Conservation (phyloP, 108 stramenopile genomes). For the Cyclotella atomus region DNA sequence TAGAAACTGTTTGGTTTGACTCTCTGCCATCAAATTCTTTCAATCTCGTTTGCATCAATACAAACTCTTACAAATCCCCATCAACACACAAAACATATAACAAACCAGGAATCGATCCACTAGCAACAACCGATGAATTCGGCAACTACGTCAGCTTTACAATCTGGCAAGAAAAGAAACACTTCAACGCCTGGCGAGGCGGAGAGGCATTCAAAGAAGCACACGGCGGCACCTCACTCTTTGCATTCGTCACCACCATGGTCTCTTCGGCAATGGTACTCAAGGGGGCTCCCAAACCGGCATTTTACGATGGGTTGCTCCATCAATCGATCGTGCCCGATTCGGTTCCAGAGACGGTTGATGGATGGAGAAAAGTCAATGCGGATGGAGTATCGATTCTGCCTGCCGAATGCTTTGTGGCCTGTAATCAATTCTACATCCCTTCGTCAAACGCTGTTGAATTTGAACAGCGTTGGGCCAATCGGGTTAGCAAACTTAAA, state of each 20-base stretch:
- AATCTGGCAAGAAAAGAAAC: constrained; percentile 85
- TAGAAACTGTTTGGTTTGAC: no score
- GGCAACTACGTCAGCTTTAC: constrained; percentile 88
- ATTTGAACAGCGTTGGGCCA: constrained; percentile 84
- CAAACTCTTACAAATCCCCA: no score
- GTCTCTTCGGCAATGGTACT: constrained; percentile 72
- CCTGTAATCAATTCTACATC: constrained; percentile 86
- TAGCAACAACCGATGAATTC: constrained; percentile 27
- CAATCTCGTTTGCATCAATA: no score
- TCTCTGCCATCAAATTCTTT: no score
- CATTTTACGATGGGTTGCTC: constrained; percentile 85
- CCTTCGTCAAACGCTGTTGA: constrained; percentile 57
- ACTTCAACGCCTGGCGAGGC: constrained; percentile 81
- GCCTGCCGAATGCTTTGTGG: constrained; percentile 81
- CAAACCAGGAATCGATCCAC: constrained; percentile 47
- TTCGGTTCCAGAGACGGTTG: constrained; percentile 65
- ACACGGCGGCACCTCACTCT: constrained; percentile 80
- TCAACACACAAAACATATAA: no score
- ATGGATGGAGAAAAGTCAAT: constrained; percentile 86
- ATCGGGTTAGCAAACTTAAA: constrained; percentile 62
- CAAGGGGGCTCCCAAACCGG: constrained; percentile 75
- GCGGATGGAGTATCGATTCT: constrained; percentile 72
- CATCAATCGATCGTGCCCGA: constrained; percentile 55
- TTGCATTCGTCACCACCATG: constrained; percentile 83
- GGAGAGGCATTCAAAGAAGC: constrained; percentile 94